Evolutionary conservation across 257 asterid genomes (phyloP), one percentile per base, ranked within the genome.

Genomic region (Nicotiana tabacum): DNA sequence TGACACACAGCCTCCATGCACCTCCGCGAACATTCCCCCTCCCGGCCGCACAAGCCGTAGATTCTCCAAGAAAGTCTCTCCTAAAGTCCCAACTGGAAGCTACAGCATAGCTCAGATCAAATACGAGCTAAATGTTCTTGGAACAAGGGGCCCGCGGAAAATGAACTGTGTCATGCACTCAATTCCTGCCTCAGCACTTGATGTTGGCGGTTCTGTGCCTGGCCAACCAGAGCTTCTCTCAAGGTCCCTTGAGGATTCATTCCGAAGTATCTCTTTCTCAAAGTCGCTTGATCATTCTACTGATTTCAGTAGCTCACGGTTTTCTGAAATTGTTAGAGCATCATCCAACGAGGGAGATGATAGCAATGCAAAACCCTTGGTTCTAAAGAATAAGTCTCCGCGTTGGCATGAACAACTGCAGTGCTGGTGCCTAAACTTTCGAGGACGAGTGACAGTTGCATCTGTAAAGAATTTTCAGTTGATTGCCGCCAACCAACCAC

Each of bases 401-500:
- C 88, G 97, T 2, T 92, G 95, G 95, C 95, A 92, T 51, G 95
- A 92, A 56, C 93, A 92, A 85, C 66, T 90, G 81, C 92, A 92
- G 80, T 90, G 94, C 86, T 92, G 97, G 97, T 92, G 95, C 87
- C 89, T 92, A 27, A 91, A 92, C 79, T 91, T 92, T 77, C 82
- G 91, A 4, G 97, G 97, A 27, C 89, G 97, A 35, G 95, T 92
- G 64, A 92, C 95, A 0, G 95, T 92, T 9, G 95, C 95, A 0
- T 92, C 97, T 0, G 95, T 91, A 16, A 92, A 92, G 89, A 91
- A 91, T 65, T 92, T 92, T 51, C 95, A 91, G 91, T 72, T 92
- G 85, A 85, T 92, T 2, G 92, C 95, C 0, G 89, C 92, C 46
- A 70, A 88, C 5, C 88, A 85, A 12, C 90, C 91, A 2, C 57